Percentiles rank a stretch among this genome's conserved stretches.
These are phyloP conservation scores for Penicillium oxalicum DNA, from an alignment of 2,329 filamentous ascomycete species.

Conservation along the genomic window DNA sequence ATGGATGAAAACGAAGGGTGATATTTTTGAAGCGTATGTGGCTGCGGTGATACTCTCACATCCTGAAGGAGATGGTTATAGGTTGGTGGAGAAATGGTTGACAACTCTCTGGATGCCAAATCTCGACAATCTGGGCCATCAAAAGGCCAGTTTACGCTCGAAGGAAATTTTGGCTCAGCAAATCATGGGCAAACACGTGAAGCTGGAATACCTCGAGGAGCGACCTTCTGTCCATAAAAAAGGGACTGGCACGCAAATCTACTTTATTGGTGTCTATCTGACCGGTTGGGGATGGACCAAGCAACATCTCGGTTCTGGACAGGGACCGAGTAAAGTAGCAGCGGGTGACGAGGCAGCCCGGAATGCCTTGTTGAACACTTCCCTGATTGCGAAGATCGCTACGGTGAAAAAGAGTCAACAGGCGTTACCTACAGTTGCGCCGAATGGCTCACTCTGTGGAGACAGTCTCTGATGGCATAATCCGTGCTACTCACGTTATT, in stretches of 20 bases:
- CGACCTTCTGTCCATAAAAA: slow-evolving; percentile 27
- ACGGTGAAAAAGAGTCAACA: not conserved
- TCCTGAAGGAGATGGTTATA: slow-evolving; percentile 59
- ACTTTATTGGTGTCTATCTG: slow-evolving; percentile 43
- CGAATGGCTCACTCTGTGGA: too few species aligned
- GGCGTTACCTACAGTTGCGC: too few species aligned
- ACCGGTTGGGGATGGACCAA: slow-evolving; percentile 44
- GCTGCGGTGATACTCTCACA: slow-evolving; percentile 70
- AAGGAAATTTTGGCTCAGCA: slow-evolving; percentile 51
- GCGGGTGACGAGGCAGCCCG: slow-evolving; percentile 43
- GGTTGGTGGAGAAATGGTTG: slow-evolving; percentile 63
- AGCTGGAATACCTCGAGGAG: slow-evolving; percentile 54
- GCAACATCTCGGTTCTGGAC: slow-evolving; percentile 41
- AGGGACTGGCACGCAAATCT: slow-evolving; percentile 35
- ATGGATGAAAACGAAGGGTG: slow-evolving; percentile 69
- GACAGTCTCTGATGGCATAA: too few species aligned
- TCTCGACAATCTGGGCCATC: slow-evolving; percentile 39
- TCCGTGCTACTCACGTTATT: too few species aligned
- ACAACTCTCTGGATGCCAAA: slow-evolving; percentile 66
- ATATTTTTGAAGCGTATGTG: slow-evolving; percentile 87
- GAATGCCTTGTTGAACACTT: slow-evolving; percentile 35
- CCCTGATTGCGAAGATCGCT: slow-evolving; percentile 35
- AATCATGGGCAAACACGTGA: slow-evolving; percentile 54
- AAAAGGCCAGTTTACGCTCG: slow-evolving; percentile 32
- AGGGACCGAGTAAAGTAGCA: slow-evolving; percentile 39